Evolutionary conservation across 2,329 filamentous ascomycete species (phyloP), one percentile per base, ranked within the genome.

Genomic region (Dothideomycetes sp.): DNA sequence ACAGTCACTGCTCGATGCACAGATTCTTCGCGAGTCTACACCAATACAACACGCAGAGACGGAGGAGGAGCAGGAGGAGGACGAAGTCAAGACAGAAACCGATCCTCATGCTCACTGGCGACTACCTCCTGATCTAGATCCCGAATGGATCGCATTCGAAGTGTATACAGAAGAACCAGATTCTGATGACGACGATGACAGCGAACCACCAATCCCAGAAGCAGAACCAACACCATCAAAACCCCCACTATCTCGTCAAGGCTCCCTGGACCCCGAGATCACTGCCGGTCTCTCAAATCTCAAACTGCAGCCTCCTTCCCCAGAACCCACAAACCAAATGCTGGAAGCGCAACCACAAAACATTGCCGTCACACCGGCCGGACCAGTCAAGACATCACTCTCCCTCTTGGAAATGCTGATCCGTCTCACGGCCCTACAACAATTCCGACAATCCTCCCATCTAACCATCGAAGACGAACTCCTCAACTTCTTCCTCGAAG

Each of bases 121-220:
- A 9, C 65, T 94, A 3, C 85, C 86, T 1, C 69, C 71, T 1
- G 82, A 87, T 45, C 67, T 94, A 0, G 88, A 94, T 50, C 78
- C 82, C 0, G 88, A 94, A 60, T 95, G 88, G 88, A 75, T 94
- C 49, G 88, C 88, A 0, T 76, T 95, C 12, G 86, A 94, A 56
- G 84, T 94, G 1, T 91, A 81, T 55, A 73, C 76, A 12, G 79
- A 84, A 51, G 65, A 70, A 19, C 70, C 77, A 3, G 65, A 70
- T 1, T 74, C 73, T 1, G 72, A 74, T 28, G 70, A 71, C 0
- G 72, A 76, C 27, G 63, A 53, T 16, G 48, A 43, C 9, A 19
- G 13, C n/a, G 33, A 36, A 2, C 33, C 11, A 22, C 19, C 25
- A 8, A 37, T 23, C 12, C 41, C 37, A 36, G 50, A 17, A 19